Evolutionary conservation across 768 basidiomycete genomes (phyloP), one percentile per base, ranked within the genome.

Genomic region (Rhizopogon vulgaris): DNA sequence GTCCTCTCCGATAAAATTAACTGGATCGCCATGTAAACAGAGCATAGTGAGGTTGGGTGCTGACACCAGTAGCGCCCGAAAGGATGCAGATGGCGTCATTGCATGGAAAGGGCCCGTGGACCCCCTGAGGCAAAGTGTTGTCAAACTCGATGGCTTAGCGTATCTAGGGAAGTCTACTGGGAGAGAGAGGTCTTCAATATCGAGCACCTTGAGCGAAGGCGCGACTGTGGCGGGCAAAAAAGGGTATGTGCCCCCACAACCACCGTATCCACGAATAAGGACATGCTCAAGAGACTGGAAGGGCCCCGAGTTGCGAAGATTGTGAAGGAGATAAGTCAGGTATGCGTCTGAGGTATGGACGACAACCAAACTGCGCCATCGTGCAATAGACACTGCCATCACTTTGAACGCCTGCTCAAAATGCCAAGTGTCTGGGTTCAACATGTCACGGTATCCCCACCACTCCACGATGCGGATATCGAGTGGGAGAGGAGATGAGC

Each of bases 321-420:
- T 65, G 38, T 57, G 54, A 18, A 54, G 60, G 22, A 65, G 65
- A 39, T 65, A 63, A 11, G 63, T 63, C 7, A 68, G 57, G 41
- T 68, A 56, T 43, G 64, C 60, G 30, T 68, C 64, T 32, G 64
- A 68, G 39, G 59, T 55, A 47, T 46, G 48, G 32, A 57, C 52
- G 22, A 68, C 52, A 15, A 54, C 55, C 22, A 68, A 49, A 45
- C 58, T 68, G 42, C 60, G 57, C 65, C 66, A 68, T n/a, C 61
- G 58, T 24, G 54, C 51, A 14, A 49, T 46, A 37, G 65, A 65
- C 27, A 59, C 59, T 10, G 65, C 58, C 41, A 65, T 61, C 40
- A 40, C 54, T 48, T 64, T 60, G 18, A 68, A 52, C 34, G 56
- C 60, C 30, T 46, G 37, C 34, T 66, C 62, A 42, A 66, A 63